Conservation (phyloP, 805 yeast species). For the Starmerella powellii region DNA sequence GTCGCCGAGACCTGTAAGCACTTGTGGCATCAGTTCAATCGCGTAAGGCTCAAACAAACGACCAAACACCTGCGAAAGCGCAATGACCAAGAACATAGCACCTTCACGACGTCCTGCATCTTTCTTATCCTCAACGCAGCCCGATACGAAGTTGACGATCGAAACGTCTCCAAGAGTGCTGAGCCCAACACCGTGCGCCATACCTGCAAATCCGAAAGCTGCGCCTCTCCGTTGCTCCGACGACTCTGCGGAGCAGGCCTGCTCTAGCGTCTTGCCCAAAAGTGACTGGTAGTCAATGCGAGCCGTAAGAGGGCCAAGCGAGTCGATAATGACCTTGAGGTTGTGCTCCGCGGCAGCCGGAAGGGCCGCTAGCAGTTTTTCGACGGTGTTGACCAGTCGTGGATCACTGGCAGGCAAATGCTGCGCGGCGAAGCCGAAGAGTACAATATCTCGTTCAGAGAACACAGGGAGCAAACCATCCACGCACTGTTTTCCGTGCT, state of each 20-base stretch:
- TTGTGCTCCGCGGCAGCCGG: slow-evolving; percentile 64
- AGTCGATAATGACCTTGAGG: slow-evolving; percentile 62
- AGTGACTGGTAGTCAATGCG: slow-evolving; percentile 38
- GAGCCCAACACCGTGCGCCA: slow-evolving; percentile 83
- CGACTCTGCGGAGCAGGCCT: slow-evolving; percentile 42
- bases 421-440: slow-evolving; percentile 84
- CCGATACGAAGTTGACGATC: slow-evolving; percentile 58
- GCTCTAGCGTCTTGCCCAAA: slow-evolving; percentile 47
- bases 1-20: slow-evolving; percentile 77
- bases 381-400: slow-evolving; percentile 52
- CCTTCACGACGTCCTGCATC: slow-evolving; percentile 68
- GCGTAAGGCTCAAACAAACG: slow-evolving; percentile 86
- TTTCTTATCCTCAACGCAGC: slow-evolving; percentile 80
- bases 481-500: slow-evolving; percentile 54
- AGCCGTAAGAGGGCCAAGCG: slow-evolving; percentile 60
- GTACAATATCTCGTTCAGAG: slow-evolving; percentile 52
- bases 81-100: slow-evolving; percentile 75
- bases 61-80: slow-evolving; percentile 66
- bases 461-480: slow-evolving; percentile 71
- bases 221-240: slow-evolving; percentile 64
- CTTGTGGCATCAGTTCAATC: slow-evolving; percentile 70
- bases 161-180: slow-evolving; percentile 63
- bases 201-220: slow-evolving; percentile 91
- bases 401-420: slow-evolving; percentile 59
- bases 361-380: slow-evolving; percentile 58